phyloP scores from a whole-genome alignment of 495 filamentous ascomycete species.

The Venustampulla echinocandica region DNA sequence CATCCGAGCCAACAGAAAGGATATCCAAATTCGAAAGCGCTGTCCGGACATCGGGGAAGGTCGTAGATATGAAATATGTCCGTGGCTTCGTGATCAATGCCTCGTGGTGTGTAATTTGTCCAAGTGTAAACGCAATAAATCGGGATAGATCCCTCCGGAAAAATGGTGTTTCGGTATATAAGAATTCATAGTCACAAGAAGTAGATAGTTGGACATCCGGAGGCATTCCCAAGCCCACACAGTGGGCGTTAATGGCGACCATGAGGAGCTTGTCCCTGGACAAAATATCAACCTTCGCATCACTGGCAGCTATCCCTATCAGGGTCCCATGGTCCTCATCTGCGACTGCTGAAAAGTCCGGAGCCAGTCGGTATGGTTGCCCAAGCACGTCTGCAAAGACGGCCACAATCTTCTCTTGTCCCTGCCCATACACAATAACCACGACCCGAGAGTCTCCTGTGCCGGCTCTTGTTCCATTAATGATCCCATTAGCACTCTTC shows the following conservation, averaged over 20 bases:
- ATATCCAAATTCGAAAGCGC: constrained; percentile 80
- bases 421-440: constrained; percentile 51
- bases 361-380: constrained; percentile 51
- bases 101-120: constrained; percentile 65
- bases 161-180: constrained; percentile 63
- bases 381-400: constrained; percentile 61
- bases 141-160: constrained; percentile 67
- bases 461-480: constrained; percentile 23
- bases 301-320: constrained; percentile 45
- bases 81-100: constrained; percentile 64
- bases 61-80: constrained; percentile 78
- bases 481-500: constrained; percentile 23
- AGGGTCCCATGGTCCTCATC: constrained; percentile 33
- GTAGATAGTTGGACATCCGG: constrained; percentile 54
- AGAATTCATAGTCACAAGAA: constrained; percentile 70
- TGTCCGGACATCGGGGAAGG: constrained; percentile 75
- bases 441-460: constrained; percentile 40
- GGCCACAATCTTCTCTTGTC: constrained; percentile 56
- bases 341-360: constrained; percentile 41
- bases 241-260: constrained; percentile 63
- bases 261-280: constrained; percentile 40
- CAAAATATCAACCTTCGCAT: constrained; percentile 44
- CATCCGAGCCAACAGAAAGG: constrained; percentile 74
- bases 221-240: constrained; percentile 58
- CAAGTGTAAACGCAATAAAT: constrained; percentile 67